phyloP scores from a whole-genome alignment of 768 basidiomycete species.

The Tricholomella constricta region DNA sequence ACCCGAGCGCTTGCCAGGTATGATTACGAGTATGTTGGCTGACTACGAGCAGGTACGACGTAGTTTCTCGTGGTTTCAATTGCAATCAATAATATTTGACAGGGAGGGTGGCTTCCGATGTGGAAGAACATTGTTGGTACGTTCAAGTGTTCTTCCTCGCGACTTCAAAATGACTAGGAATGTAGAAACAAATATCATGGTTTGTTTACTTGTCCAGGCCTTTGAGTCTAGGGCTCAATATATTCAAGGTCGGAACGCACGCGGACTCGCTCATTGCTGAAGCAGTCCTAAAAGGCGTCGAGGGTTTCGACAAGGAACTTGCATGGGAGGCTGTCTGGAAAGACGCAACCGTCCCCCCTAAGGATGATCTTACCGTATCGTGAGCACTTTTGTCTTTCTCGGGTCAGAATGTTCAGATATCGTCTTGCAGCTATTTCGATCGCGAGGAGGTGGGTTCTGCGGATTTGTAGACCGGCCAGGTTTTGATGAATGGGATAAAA shows the following conservation, averaged over 20 bases:
- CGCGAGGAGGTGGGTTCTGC: conserved; percentile 57
- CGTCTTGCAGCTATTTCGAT: conserved; percentile 56
- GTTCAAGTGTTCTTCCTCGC: conserved; percentile 8
- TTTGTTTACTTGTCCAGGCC: conserved; percentile 21
- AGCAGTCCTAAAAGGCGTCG: conserved; percentile 66
- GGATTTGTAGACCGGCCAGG: not conserved
- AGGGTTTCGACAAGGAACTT: conserved; percentile 59
- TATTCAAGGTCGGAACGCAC: conserved; percentile 68
- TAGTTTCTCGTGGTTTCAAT: not conserved
- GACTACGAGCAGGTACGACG: conserved; percentile 64
- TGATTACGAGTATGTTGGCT: conserved; percentile 80
- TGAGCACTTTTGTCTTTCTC: conserved; percentile 30
- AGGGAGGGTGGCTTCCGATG: conserved; percentile 87
- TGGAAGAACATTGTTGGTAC: conserved; percentile 83
- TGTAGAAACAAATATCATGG: conserved; percentile 85
- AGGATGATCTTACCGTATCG: conserved; percentile 53
- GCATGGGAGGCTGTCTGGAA: conserved; percentile 79
- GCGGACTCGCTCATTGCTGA: conserved; percentile 79
- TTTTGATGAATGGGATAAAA: conserved; percentile 23
- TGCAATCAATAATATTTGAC: not conserved
- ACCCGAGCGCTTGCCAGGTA: conserved; percentile 73
- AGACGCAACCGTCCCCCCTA: conserved; percentile 66
- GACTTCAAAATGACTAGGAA: not conserved
- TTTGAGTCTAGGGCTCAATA: not conserved
- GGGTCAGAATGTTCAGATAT: not conserved